These are phyloP conservation scores for Waltergamsia citrina DNA, from an alignment of 2,329 filamentous ascomycete species.

Conservation along the genomic window DNA sequence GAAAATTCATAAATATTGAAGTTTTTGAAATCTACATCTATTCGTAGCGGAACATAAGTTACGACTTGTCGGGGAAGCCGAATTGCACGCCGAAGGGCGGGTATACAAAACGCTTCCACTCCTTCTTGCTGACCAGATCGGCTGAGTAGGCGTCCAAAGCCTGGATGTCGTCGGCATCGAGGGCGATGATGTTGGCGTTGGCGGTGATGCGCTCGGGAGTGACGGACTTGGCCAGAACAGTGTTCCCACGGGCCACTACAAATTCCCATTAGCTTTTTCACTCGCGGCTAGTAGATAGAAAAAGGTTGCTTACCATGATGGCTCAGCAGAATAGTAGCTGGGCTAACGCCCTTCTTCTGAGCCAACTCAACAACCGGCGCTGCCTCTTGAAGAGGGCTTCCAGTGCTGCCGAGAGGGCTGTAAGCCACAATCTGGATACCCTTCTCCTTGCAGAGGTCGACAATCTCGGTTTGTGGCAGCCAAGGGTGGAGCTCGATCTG, in stretches of 20 bases:
- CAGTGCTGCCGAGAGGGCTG: slow-evolving; percentile 55
- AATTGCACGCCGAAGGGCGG: slow-evolving; percentile 61
- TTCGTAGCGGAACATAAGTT: not conserved
- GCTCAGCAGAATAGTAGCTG: slow-evolving; percentile 58
- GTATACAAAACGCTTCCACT: slow-evolving; percentile 55
- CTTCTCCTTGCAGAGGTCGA: slow-evolving; percentile 57
- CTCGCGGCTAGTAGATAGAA: not conserved
- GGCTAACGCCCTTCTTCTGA: slow-evolving; percentile 50
- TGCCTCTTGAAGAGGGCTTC: slow-evolving; percentile 53
- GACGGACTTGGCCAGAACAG: slow-evolving; percentile 66
- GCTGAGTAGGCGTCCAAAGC: slow-evolving; percentile 48
- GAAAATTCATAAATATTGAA: not conserved
- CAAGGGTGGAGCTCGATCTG: slow-evolving; percentile 68
- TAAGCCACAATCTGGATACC: slow-evolving; percentile 67
- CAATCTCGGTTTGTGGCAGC: slow-evolving; percentile 63
- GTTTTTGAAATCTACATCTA: not conserved
- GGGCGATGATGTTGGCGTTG: slow-evolving; percentile 54
- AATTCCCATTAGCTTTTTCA: slow-evolving; percentile 8
- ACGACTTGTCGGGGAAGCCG: slow-evolving; percentile 60
- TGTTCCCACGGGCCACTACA: slow-evolving; percentile 56
- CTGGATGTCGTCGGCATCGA: slow-evolving; percentile 53
- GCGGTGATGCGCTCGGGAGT: slow-evolving; percentile 58
- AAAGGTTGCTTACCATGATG: slow-evolving; percentile 52
- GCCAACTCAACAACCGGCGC: slow-evolving; percentile 55
- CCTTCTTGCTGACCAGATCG: slow-evolving; percentile 35